phyloP scores from a whole-genome alignment of 345 rosid genomes.

The Populus tremula region DNA sequence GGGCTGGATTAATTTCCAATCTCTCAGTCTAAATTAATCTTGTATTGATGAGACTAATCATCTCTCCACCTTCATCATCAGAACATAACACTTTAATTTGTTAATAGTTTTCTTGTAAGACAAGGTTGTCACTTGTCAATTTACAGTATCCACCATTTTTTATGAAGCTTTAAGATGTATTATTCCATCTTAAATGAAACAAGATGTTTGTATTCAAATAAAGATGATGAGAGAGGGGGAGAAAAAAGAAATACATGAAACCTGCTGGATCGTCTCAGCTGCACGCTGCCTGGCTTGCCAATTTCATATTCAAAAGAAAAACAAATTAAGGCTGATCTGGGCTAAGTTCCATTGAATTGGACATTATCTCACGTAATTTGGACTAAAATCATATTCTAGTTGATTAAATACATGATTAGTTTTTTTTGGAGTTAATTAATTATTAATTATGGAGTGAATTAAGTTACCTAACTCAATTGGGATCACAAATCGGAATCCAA shows the following conservation, averaged over 20 bases:
- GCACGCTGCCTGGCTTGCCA: no score
- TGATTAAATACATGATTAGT: background rate
- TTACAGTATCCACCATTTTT: background rate
- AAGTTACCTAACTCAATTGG: background rate
- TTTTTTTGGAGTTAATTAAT: no score
- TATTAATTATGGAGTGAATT: background rate
- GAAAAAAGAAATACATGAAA: background rate
- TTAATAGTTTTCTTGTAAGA: slow-evolving; percentile 17
- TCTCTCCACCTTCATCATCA: slow-evolving; percentile 38
- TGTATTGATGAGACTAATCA: slow-evolving; percentile 38
- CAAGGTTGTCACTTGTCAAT: slow-evolving; percentile 13
- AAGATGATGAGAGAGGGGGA: background rate
- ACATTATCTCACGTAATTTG: no score
- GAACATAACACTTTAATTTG: slow-evolving; percentile 6
- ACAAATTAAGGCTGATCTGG: no score
- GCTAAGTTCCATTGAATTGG: no score
- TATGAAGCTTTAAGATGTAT: background rate
- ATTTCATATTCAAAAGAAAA: no score
- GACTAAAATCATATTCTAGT: no score
- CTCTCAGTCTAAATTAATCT: slow-evolving; percentile 14
- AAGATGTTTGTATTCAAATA: background rate
- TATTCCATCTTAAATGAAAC: background rate
- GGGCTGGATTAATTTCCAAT: slow-evolving; percentile 12
- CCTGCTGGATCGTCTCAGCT: no score
- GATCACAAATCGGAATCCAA: background rate